Percentiles rank a stretch among this genome's conserved stretches.
These are phyloP conservation scores for Monilinia fructigena DNA, from an alignment of 2,329 filamentous ascomycete species.

Conservation along the genomic window DNA sequence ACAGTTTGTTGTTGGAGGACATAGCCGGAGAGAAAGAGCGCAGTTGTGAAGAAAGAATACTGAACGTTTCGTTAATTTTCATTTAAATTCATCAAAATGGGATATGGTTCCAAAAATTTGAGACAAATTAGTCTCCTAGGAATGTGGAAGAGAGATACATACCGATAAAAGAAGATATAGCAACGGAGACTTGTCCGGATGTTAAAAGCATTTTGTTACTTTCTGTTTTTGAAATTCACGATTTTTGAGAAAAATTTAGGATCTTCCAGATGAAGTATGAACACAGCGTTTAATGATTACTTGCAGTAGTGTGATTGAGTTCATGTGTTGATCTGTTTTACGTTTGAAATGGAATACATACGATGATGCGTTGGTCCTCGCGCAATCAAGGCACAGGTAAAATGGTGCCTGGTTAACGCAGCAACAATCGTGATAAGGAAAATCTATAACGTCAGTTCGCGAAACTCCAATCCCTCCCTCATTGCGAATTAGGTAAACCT, in stretches of 20 bases:
- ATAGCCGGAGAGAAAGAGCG: conserved; percentile 87
- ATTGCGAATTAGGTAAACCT: background rate
- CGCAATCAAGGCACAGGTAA: conserved; percentile 5
- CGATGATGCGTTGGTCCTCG: conserved; percentile 8
- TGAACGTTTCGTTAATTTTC: conserved; percentile 37
- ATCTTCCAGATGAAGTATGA: background rate
- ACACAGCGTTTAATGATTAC: background rate
- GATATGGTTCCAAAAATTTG: too few species aligned
- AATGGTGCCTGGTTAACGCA: conserved; percentile 15
- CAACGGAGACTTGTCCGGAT: conserved; percentile 67
- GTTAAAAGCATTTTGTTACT: conserved; percentile 52
- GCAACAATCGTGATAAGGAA: conserved; percentile 23
- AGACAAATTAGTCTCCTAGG: conserved; percentile 1
- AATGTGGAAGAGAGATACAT: conserved; percentile 38
- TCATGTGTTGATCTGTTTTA: background rate
- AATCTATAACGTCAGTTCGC: background rate
- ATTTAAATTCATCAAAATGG: conserved; percentile 2
- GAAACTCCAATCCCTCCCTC: background rate
- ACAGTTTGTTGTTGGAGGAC: conserved; percentile 84
- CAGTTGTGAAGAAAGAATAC: conserved; percentile 76
- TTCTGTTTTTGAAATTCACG: background rate
- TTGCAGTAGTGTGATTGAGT: background rate
- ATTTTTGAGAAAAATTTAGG: background rate
- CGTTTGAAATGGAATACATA: background rate
- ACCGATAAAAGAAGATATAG: conserved; percentile 64